phyloP scores from a whole-genome alignment of 805 yeast genomes.

The Candida glaebosa region DNA sequence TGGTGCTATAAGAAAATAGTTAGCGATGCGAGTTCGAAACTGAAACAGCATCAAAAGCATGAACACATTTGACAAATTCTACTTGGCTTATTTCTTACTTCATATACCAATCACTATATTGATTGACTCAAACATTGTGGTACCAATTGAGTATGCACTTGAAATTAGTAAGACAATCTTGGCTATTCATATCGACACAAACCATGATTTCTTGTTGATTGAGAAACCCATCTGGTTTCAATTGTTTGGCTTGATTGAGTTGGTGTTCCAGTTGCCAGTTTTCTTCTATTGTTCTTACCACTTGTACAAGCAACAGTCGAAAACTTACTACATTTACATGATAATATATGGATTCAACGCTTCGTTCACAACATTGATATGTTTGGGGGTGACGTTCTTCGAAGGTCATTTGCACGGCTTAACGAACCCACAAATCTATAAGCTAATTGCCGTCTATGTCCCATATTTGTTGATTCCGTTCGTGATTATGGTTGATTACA shows the following conservation, averaged over 20 bases:
- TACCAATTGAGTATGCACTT: slow-evolving; percentile 51
- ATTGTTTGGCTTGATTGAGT: slow-evolving; percentile 67
- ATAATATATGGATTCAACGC: slow-evolving; percentile 82
- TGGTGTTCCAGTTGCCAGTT: slow-evolving; percentile 75
- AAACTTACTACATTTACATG: slow-evolving; percentile 30
- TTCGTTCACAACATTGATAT: slow-evolving; percentile 69
- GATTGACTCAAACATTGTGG: slow-evolving; percentile 69
- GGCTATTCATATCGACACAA: slow-evolving; percentile 55
- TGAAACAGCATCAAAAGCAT: slow-evolving; percentile 1
- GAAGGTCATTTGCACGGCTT: slow-evolving; percentile 39
- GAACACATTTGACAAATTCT: slow-evolving; percentile 37
- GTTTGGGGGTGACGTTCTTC: slow-evolving; percentile 50
- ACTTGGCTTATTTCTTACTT: slow-evolving; percentile 49
- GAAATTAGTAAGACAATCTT: slow-evolving; percentile 48
- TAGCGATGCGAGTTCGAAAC: background rate
- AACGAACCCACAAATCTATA: slow-evolving; percentile 29
- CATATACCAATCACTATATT: slow-evolving; percentile 76
- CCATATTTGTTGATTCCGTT: slow-evolving; percentile 74
- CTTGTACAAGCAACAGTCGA: slow-evolving; percentile 10
- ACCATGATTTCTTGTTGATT: slow-evolving; percentile 68
- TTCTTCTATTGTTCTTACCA: slow-evolving; percentile 48
- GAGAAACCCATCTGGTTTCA: slow-evolving; percentile 70
- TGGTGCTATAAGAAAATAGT: background rate
- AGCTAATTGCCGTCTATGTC: slow-evolving; percentile 51
- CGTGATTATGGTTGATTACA: slow-evolving; percentile 48